Base-by-base conservation (phyloP, 371 early-diverging fungal species). In the Rhizomucor pusillus region DNA sequence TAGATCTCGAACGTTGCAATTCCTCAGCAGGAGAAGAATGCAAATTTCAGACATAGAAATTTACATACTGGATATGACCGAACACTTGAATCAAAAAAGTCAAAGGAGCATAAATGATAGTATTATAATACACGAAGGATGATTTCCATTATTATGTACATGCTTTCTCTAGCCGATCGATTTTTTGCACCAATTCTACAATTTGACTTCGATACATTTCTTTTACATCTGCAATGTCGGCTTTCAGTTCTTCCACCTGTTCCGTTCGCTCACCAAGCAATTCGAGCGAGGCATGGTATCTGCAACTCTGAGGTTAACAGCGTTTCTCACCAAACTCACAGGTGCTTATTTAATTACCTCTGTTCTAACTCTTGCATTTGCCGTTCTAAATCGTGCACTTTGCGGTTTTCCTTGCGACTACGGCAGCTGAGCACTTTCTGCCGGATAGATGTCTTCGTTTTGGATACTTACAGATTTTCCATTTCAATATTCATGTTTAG, bases 261-360 rank as follows among this genome's bases (percentile, higher is more conserved):
- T 95, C 96, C 13, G 92, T 91, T 59, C 87, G 84, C 64, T 94
- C 94, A 13, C 96, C 96, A 37, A 95, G 66, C 63, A 95, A 65
- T 65, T 91, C 94, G 4, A 95, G 66, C 12, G 89, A 87, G 5
- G 90, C 86, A 45, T 80, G 72, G 57, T 94, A 89, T 48, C 92
- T 80, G 56, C 13, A 54, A 55, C 52, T 22, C 11, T 12, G 57
- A 59, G 25, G 51, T 51, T n/a, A 57, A 56, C 11, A 57, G 48
- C 10, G 22, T 14, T 16, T 18, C 0, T 20, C 5, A 24, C 13
- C 16, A 29, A 47, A 18, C 43, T 33, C 2, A 20, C 10, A 39
- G 9, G 3, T 11, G 9, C 2, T 37, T 22, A 36, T 47, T 22
- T 24, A 19, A 61, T 9, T 62, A 73, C 61, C 80, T 59, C 64